phyloP scores from a whole-genome alignment of 306 rosid species.

The Cucumis hystrix region DNA sequence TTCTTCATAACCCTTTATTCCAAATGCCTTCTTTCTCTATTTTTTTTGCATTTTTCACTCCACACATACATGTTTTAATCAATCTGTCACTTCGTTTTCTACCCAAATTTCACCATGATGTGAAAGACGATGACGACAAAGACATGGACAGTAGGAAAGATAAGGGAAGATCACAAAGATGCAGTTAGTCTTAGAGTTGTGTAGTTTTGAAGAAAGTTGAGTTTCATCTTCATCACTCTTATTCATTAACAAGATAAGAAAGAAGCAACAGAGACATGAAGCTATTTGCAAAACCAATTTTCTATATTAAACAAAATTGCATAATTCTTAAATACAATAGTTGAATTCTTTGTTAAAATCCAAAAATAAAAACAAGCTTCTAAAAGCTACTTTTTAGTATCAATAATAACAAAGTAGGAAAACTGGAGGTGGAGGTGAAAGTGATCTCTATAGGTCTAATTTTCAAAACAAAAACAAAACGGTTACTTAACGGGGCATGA shows the following conservation, averaged over 20 bases:
- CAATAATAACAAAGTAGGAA: no score
- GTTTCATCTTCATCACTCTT: background rate
- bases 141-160: background rate
- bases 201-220: background rate
- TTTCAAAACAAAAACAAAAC: no score
- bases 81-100: background rate
- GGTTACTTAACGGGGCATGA: background rate
- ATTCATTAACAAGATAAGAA: background rate
- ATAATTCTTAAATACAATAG: no score
- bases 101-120: background rate
- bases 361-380: no score
- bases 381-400: no score
- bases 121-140: background rate
- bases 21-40: slow-evolving; percentile 2
- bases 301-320: background rate
- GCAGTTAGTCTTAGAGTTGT: background rate
- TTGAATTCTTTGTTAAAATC: no score
- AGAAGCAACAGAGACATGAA: background rate
- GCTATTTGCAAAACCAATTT: background rate
- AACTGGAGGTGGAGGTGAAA: no score
- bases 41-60: background rate
- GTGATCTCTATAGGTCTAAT: no score
- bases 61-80: background rate
- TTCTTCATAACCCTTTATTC: slow-evolving; percentile 11
- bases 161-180: background rate